Evolutionary conservation across 495 filamentous ascomycete genomes (phyloP).

Genomic region (Oleoguttula mirabilis): DNA sequence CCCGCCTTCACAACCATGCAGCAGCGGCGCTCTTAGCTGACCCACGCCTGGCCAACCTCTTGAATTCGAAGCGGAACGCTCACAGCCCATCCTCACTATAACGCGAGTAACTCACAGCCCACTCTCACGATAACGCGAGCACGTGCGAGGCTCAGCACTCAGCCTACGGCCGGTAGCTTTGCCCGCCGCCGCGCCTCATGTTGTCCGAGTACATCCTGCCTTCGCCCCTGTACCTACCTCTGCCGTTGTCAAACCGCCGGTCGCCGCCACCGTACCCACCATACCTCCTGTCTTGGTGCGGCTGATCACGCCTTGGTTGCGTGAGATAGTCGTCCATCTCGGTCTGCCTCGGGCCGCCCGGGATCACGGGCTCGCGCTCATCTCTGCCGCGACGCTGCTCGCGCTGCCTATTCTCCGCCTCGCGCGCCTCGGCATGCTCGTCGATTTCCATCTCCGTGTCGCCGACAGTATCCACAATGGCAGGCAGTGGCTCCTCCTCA

Average conservation of each 20-base stretch:
- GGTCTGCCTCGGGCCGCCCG: background rate
- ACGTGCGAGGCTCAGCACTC: too few relatives aligned
- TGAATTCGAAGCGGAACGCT: too few relatives aligned
- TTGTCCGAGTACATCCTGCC: slow-evolving; percentile 12
- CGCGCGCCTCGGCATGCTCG: slow-evolving; percentile 14
- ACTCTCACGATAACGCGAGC: too few relatives aligned
- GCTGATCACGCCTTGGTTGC: background rate
- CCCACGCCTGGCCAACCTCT: too few relatives aligned
- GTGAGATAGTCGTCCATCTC: background rate
- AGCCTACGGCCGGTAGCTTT: slow-evolving; percentile 11
- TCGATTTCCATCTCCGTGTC: slow-evolving; percentile 29
- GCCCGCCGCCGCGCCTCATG: slow-evolving; percentile 8
- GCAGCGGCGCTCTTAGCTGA: too few relatives aligned
- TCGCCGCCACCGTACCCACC: slow-evolving; percentile 9
- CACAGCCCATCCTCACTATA: too few relatives aligned
- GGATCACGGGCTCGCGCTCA: slow-evolving; percentile 1
- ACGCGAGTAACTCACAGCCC: too few relatives aligned
- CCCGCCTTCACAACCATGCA: too few relatives aligned
- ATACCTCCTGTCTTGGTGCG: slow-evolving; percentile 7
- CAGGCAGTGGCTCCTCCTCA: slow-evolving; percentile 1
- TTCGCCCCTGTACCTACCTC: background rate
- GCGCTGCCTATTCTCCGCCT: slow-evolving; percentile 12
- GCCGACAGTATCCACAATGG: slow-evolving; percentile 5
- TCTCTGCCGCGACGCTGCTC: slow-evolving; percentile 15
- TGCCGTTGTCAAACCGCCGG: background rate